Evolutionary conservation across 371 early-diverging fungal genomes (phyloP).

Genomic region (Apophysomyces elegans): DNA sequence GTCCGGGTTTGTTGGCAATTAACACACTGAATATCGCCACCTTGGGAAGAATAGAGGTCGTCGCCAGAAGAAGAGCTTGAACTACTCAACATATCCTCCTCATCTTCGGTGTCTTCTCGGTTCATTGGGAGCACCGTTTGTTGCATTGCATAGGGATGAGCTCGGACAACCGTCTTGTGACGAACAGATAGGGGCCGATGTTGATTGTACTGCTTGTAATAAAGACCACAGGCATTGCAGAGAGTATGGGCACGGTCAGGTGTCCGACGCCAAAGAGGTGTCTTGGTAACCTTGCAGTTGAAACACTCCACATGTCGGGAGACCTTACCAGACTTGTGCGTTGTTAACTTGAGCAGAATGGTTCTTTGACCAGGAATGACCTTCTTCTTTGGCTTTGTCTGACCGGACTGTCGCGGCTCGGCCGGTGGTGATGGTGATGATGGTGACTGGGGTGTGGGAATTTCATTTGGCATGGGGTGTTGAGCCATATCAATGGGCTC

Average conservation of each 20-base stretch:
- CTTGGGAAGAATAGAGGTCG: not conserved
- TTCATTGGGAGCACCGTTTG: slow-evolving; percentile 17
- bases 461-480: too few species aligned
- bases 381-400: slow-evolving; percentile 13
- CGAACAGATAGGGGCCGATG: slow-evolving; percentile 71
- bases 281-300: slow-evolving; percentile 80
- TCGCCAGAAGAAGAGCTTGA: not conserved
- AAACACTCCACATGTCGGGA: slow-evolving; percentile 72
- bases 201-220: slow-evolving; percentile 74
- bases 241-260: slow-evolving; percentile 77
- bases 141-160: slow-evolving; percentile 25
- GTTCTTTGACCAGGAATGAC: slow-evolving; percentile 28
- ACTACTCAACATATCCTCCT: not conserved
- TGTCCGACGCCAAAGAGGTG: slow-evolving; percentile 84
- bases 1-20: slow-evolving; percentile 87
- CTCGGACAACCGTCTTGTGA: slow-evolving; percentile 46
- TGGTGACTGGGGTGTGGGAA: not conserved
- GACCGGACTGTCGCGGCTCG: slow-evolving; percentile 12
- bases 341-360: slow-evolving; percentile 23
- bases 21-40: slow-evolving; percentile 53
- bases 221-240: slow-evolving; percentile 88
- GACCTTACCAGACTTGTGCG: slow-evolving; percentile 31
- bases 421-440: slow-evolving; percentile 5
- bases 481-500: too few species aligned
- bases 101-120: slow-evolving; percentile 10